These are phyloP conservation scores for Penicillium atrosanguineum DNA, from an alignment of 495 filamentous ascomycete genomes.

Conservation along the genomic window DNA sequence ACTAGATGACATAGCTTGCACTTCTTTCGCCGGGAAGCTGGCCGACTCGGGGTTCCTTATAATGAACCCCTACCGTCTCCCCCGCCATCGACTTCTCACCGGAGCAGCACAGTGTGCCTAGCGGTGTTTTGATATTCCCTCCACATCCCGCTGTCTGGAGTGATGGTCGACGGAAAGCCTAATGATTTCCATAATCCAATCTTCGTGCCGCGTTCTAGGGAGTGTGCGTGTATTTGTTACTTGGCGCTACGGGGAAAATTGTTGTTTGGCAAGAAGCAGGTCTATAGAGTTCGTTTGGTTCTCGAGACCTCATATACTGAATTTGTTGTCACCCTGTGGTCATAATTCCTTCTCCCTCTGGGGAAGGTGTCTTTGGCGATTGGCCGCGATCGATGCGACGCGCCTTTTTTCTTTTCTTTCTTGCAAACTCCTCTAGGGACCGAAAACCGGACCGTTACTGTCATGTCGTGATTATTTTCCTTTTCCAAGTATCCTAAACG, in stretches of 20 bases:
- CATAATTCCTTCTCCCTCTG: not conserved
- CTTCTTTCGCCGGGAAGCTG: conserved; percentile 10
- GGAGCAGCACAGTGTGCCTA: conserved; percentile 2
- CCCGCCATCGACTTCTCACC: conserved; percentile 17
- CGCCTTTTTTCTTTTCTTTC: conserved; percentile 9
- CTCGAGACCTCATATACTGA: conserved; percentile 33
- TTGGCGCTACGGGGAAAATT: conserved; percentile 42
- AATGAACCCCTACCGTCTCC: conserved; percentile 16
- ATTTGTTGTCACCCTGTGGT: conserved; percentile 15
- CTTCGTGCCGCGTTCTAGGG: conserved; percentile 36
- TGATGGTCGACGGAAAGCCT: conserved; percentile 31
- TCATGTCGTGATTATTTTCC: conserved; percentile 19
- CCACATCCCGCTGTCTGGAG: conserved; percentile 18
- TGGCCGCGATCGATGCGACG: conserved; percentile 1
- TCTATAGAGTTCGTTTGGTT: conserved; percentile 37
- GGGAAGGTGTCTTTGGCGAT: conserved; percentile 2
- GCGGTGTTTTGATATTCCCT: conserved; percentile 12
- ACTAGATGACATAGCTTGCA: conserved; percentile 23
- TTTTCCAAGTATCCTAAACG: not conserved
- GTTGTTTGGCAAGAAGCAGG: conserved; percentile 36
- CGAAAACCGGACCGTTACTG: conserved; percentile 19
- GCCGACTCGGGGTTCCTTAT: conserved; percentile 14
- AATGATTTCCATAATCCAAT: conserved; percentile 44
- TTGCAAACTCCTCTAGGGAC: conserved; percentile 16
- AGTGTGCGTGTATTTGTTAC: conserved; percentile 36